Evolutionary conservation across 2,329 filamentous ascomycete genomes (phyloP), one percentile per base, ranked within the genome.

Genomic region (Chaetothyriales sp.): DNA sequence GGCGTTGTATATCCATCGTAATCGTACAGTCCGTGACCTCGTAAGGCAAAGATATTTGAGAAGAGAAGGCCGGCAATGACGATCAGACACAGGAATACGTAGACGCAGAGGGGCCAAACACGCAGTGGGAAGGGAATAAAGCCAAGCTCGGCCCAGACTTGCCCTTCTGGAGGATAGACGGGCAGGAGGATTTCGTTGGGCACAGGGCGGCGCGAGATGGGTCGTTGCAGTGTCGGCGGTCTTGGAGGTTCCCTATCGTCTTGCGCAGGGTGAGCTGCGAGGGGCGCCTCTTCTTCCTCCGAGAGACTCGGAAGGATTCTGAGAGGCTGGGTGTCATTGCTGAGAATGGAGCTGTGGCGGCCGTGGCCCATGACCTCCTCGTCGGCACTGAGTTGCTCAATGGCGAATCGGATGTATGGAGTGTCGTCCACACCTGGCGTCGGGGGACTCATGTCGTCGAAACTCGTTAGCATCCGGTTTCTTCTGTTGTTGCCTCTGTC

Each of bases 321-420:
- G 18, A 8, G 33, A 22, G 18, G 29, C 22, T 44, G 49, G 49
- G 46, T n/a, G 51, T 18, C 4, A 43, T 19, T 13, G 50, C 50
- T 15, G 51, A 46, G 15, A 49, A 29, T 28, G 43, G 28, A 18
- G 50, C 74, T 67, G 49, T 78, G 74, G 58, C 77, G 69, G 51
- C 73, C 70, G 51, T 75, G 71, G 8, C 76, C 74, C 52, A 73
- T 69, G 5, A 81, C 74, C 54, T 86, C 81, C 52, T 82, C 82
- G 61, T 85, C 80, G 47, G 84, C 76, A 5, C 88, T 94, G 60
- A 97, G 72, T 56, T 90, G 87, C 57, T 94, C 86, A 56, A 97
- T 80, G 43, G 90, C 89, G 66, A 92, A 94, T 57, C 85, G 85
- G 57, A 95, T 86, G 66, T 89, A 94, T 0, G 88, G 89, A 7